Evolutionary conservation across 495 filamentous ascomycete genomes (phyloP).

Genomic region (Hyaloscypha finlandica): DNA sequence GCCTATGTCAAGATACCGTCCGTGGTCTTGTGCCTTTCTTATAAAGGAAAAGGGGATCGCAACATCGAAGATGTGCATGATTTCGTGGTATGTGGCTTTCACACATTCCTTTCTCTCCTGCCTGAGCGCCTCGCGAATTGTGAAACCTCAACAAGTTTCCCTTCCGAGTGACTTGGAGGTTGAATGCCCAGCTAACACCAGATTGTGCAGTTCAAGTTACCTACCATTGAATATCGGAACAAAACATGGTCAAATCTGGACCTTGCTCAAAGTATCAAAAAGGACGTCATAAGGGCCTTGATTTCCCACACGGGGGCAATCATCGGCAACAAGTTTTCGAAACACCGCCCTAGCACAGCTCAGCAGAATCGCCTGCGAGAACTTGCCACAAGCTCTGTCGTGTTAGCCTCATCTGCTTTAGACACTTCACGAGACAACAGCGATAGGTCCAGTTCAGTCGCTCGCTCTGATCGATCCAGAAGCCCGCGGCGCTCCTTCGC

Average conservation of each 20-base stretch:
- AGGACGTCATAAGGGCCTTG: slow-evolving; percentile 88
- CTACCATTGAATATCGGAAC: slow-evolving; percentile 92
- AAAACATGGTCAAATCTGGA: slow-evolving; percentile 99
- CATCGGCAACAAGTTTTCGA: slow-evolving; percentile 89
- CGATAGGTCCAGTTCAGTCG: slow-evolving; percentile 17
- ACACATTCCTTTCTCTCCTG: too few relatives aligned
- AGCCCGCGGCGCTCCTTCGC: slow-evolving; percentile 35
- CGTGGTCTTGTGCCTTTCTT: slow-evolving; percentile 92
- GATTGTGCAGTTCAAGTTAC: slow-evolving; percentile 68
- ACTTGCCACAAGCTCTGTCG: slow-evolving; percentile 63
- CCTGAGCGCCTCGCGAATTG: too few relatives aligned
- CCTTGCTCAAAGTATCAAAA: slow-evolving; percentile 87
- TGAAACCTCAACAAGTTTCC: too few relatives aligned
- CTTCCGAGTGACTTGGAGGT: too few relatives aligned
- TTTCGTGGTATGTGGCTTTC: slow-evolving; percentile 57
- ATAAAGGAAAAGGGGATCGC: slow-evolving; percentile 93
- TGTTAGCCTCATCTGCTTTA: slow-evolving; percentile 39
- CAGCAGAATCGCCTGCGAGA: slow-evolving; percentile 81
- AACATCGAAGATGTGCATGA: slow-evolving; percentile 96
- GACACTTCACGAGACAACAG: slow-evolving; percentile 33
- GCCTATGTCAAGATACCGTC: slow-evolving; percentile 93
- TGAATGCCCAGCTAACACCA: too few relatives aligned
- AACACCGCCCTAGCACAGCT: slow-evolving; percentile 76
- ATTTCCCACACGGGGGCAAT: slow-evolving; percentile 96
- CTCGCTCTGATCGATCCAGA: slow-evolving; percentile 24